These are phyloP conservation scores for Candida krabiensis DNA, from an alignment of 805 yeast genomes.

Conservation along the genomic window DNA sequence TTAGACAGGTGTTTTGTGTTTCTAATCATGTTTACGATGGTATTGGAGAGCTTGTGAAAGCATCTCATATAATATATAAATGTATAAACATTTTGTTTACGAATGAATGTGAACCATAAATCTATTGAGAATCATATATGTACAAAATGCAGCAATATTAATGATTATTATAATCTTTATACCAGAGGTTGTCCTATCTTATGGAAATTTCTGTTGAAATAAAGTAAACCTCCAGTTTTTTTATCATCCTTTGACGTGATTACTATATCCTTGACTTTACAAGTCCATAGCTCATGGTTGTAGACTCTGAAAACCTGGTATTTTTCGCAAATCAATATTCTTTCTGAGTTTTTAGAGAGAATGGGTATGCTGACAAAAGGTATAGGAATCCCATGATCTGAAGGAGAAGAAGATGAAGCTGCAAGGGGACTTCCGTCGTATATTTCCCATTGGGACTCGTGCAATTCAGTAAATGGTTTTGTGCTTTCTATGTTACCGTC, in stretches of 20 bases:
- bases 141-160: constrained; percentile 1
- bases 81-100: too few relatives aligned
- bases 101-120: too few relatives aligned
- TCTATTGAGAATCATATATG: too few relatives aligned
- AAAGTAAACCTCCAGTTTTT: constrained; percentile 63
- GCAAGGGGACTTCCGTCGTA: constrained; percentile 25
- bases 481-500: constrained; percentile 32
- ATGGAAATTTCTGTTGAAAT: constrained; percentile 64
- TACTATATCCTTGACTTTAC: constrained; percentile 62
- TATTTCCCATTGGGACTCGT: constrained; percentile 36
- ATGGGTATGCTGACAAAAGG: constrained; percentile 49
- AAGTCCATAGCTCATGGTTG: constrained; percentile 92
- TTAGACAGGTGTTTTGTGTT: not conserved
- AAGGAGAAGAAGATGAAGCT: constrained; percentile 14
- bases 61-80: too few relatives aligned
- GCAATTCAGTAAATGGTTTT: constrained; percentile 54
- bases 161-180: not conserved
- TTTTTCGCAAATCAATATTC: constrained; percentile 62
- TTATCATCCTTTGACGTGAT: constrained; percentile 26
- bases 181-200: constrained; percentile 29
- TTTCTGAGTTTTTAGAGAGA: constrained; percentile 50
- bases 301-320: constrained; percentile 57
- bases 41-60: too few relatives aligned
- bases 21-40: too few relatives aligned
- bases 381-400: constrained; percentile 13